Evolutionary conservation across 495 filamentous ascomycete genomes (phyloP).

Genomic region (Physcia stellaris): DNA sequence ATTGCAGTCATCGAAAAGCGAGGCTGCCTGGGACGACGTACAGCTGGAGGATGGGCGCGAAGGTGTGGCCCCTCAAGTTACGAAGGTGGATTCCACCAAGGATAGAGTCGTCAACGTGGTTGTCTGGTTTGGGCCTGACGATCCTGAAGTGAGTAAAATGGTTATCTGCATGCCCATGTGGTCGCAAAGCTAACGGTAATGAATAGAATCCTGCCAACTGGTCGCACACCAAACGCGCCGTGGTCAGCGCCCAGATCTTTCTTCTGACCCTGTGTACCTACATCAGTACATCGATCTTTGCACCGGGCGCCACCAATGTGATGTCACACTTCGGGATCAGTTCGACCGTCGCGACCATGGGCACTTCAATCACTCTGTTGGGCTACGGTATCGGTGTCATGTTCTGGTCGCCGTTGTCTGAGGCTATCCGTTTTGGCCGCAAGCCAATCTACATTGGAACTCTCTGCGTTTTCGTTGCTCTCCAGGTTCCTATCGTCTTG

Average conservation of each 20-base stretch:
- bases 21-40: no score
- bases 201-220: constrained; percentile 26
- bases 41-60: no score
- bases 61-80: no score
- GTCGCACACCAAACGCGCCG: constrained; percentile 22
- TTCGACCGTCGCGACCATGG: constrained; percentile 28
- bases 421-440: constrained; percentile 32
- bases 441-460: constrained; percentile 32
- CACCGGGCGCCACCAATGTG: constrained; percentile 21
- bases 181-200: neutral
- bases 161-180: neutral
- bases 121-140: constrained; percentile 18
- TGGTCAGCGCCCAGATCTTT: constrained; percentile 28
- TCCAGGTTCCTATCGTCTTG: constrained; percentile 28
- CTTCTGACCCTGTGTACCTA: constrained; percentile 29
- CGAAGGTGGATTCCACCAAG: no score
- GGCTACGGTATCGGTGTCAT: constrained; percentile 30
- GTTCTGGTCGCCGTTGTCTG: no score
- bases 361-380: constrained; percentile 31
- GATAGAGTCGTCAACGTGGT: constrained; percentile 16
- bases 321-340: constrained; percentile 28
- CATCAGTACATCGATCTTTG: constrained; percentile 29
- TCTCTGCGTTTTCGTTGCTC: constrained; percentile 32
- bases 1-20: no score
- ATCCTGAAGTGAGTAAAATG: constrained; percentile 17